Base-by-base conservation (phyloP, 1,284 basidiomycete genomes). In the Coniferiporia weirii region DNA sequence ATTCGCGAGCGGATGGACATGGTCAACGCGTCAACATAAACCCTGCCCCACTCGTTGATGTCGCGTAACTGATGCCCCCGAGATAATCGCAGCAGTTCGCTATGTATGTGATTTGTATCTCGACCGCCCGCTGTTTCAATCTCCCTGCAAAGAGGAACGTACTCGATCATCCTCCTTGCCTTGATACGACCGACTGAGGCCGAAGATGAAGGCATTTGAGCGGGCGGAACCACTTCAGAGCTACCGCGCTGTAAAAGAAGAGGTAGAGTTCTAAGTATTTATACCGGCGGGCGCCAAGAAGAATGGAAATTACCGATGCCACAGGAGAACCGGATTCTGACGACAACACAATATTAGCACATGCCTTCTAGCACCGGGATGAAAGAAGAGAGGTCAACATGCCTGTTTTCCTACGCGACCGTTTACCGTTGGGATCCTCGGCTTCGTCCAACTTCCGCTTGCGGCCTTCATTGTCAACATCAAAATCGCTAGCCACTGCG, bases 1-100 rank as follows among this genome's bases (percentile, higher is more conserved):
- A 98, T 74, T 43, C 95, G 79, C 38, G 92, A 96, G 43, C 94
- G 87, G 54, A 99, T 73, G 35, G 92, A 93, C 87, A 99, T 88
- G 43, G 87, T 88, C 54, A 99, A 77, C 7, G 85, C 85, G 68
- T 95, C 92, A 55, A 98, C 85, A 66, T 98, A 95, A 55, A 99
- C 85, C 9, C 79, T 79, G 17, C 93, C 93, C 82, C 87, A 93
- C 64, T 89, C 93, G 68, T 82, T 85, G 69, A 89, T 81, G 57
- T 84, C 87, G 64, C 85, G 83, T n/a, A 61, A 40, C 2, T 20
- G 55, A n/a, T 53, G 60, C 19, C 59, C 59, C 13, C 59, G 54
- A n/a, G 78, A 68, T 22, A 76, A 66, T 8, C 76, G 78, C 15
- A 75, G 71, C 44, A 84, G 76, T 66, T 91, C 87, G 13, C 79